Evolutionary conservation across 805 yeast genomes (phyloP), one percentile per base, ranked within the genome.

Genomic region (Ogataea glucozyma): DNA sequence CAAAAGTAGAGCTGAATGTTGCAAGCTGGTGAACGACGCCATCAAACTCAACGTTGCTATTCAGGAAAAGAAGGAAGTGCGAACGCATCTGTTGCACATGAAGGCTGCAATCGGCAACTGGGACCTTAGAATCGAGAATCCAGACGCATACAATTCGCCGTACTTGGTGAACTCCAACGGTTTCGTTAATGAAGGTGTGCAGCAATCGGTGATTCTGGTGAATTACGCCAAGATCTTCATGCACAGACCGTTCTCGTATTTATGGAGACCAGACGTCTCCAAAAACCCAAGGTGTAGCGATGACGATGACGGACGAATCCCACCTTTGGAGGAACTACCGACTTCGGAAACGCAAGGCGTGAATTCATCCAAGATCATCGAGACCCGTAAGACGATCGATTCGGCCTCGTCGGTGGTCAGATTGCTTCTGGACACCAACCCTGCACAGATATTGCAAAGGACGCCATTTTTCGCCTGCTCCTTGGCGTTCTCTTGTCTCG

Each of bases 391-490:
- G 48, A 74, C 80, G 1, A 75, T 76, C 16, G 79, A 73, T 39
- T 75, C 79, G 17, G 81, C 81, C 2, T 73, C 75, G 29, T 61
- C 74, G 14, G 72, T 76, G 17, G 71, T 74, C 2, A 70, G 66
- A 42, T 57, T 72, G 1, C 57, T 76, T 6, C 64, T 76, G 9
- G 79, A 75, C 46, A 72, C 79, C 2, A 69, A 69, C 45, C 71
- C 79, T 0, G 57, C 72, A 1, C 60, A 66, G 31, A 66, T 76
- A 0, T 40, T 64, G 9, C 64, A 67, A 27, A 60, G 81, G 52
- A 75, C 80, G 0, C 81, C 81, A 3, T 60, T 76, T 41, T 67
- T 66, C 54, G 79, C 79, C 0, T 76, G 81, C 49, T 72, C 79
- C 0, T 57, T 76, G 36, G 81, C 81, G 4, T 73, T 76, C 54